A percentile compares a stretch with the other conserved stretches of the same genome.
These are phyloP conservation scores for Heliosperma pusillum DNA, from an alignment of 148 eudicot species.

Conservation along the genomic window DNA sequence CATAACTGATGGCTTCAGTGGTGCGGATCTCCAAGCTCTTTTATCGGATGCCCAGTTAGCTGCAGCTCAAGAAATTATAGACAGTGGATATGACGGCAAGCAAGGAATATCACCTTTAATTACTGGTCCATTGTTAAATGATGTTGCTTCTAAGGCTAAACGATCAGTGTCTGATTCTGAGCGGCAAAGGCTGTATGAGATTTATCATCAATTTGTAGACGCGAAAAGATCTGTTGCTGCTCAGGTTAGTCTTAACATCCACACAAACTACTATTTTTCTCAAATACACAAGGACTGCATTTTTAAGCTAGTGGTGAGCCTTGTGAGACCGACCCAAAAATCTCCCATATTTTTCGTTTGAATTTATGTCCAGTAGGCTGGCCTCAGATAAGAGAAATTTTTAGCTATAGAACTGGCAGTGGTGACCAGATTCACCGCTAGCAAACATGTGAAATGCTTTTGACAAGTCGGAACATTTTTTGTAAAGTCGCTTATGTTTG, in stretches of 20 bases:
- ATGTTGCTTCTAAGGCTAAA: slow-evolving; percentile 68
- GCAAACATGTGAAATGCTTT: neutral
- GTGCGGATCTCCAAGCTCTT: slow-evolving; percentile 99
- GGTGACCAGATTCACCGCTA: neutral
- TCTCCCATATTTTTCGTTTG: neutral
- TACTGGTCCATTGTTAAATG: slow-evolving; percentile 49
- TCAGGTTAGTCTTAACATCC: slow-evolving; percentile 54
- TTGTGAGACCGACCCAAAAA: neutral
- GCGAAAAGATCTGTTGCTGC: slow-evolving; percentile 69
- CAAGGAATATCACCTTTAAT: slow-evolving; percentile 53
- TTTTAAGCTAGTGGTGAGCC: neutral
- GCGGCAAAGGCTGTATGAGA: slow-evolving; percentile 63
- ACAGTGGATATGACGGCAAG: slow-evolving; percentile 38
- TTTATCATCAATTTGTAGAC: slow-evolving; percentile 82
- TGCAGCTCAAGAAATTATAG: slow-evolving; percentile 77
- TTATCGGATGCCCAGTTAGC: slow-evolving; percentile 95
- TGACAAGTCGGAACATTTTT: neutral
- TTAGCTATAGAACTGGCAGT: neutral
- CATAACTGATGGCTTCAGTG: slow-evolving; percentile 89
- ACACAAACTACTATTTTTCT: neutral
- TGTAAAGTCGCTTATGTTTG: slow-evolving; percentile 5
- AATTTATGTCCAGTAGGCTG: neutral
- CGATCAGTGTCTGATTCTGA: slow-evolving; percentile 87
- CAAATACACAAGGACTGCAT: neutral
- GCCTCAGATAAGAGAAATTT: neutral